Evolutionary conservation across 225 moss, liverwort and hornwort genomes (phyloP).

Genomic region (Physcomitrellopsis africana): DNA sequence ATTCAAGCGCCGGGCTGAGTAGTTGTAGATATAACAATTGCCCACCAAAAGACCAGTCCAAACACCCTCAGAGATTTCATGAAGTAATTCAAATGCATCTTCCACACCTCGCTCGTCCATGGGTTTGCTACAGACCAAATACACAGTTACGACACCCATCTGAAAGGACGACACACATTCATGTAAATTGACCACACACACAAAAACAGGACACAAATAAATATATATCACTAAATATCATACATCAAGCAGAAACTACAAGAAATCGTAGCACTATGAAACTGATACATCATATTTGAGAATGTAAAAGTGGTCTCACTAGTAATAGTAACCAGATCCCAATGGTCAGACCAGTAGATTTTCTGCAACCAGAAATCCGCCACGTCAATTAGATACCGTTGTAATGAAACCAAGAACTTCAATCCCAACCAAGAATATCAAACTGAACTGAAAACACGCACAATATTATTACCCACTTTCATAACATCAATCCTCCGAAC

Average conservation of each 20-base stretch:
- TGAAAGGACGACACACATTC: slow-evolving; percentile 32
- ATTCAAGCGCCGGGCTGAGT: slow-evolving; percentile 89
- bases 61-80: slow-evolving; percentile 87
- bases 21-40: slow-evolving; percentile 95
- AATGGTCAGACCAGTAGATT: slow-evolving; percentile 88
- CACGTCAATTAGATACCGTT: background rate
- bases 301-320: slow-evolving; percentile 87
- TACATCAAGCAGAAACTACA: background rate
- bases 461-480: slow-evolving; percentile 54
- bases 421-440: background rate
- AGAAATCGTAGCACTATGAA: background rate
- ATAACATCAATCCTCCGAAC: slow-evolving; percentile 79
- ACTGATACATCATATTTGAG: slow-evolving; percentile 71
- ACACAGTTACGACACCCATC: slow-evolving; percentile 75
- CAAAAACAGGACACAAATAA: too few species aligned
- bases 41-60: slow-evolving; percentile 92
- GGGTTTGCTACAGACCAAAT: slow-evolving; percentile 81
- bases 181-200: too few species aligned
- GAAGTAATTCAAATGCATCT: slow-evolving; percentile 93
- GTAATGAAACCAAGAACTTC: background rate
- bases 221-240: too few species aligned
- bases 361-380: slow-evolving; percentile 57
- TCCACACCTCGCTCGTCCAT: slow-evolving; percentile 97
- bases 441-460: background rate
- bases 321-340: slow-evolving; percentile 84